Conservation (phyloP, 768 basidiomycete species). For the Cyclocybe cylindracea region DNA sequence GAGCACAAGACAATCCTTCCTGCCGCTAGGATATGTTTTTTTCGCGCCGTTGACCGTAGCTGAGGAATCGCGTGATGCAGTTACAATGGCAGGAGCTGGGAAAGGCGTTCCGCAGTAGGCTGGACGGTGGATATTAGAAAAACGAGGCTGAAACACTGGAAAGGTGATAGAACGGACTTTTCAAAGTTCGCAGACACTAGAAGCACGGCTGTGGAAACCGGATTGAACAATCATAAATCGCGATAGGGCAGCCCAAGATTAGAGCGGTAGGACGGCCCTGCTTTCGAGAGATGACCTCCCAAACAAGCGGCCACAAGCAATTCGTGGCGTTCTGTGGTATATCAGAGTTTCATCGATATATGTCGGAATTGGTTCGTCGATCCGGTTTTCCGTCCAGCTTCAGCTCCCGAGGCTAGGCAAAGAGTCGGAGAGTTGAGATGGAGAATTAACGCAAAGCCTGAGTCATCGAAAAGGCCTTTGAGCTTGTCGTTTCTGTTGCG, state of each 20-base stretch:
- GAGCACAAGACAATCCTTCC: constrained; percentile 4
- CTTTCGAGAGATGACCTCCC: neutral
- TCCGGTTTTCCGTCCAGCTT: constrained; percentile 12
- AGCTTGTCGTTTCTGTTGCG: too few species aligned
- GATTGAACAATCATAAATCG: constrained; percentile 9
- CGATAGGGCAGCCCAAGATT: neutral
- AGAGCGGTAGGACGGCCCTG: too few species aligned
- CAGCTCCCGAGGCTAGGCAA: neutral
- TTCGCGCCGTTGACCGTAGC: neutral
- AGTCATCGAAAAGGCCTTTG: neutral
- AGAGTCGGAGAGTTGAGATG: neutral
- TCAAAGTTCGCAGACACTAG: constrained; percentile 8
- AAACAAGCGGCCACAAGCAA: constrained; percentile 3
- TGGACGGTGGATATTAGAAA: constrained; percentile 2
- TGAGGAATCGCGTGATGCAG: neutral
- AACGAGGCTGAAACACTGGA: constrained; percentile 11
- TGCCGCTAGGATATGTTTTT: constrained; percentile 16
- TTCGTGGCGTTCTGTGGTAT: neutral
- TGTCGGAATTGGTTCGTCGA: constrained; percentile 8
- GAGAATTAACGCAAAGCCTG: neutral
- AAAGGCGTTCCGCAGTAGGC: constrained; percentile 6
- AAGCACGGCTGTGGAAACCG: constrained; percentile 1
- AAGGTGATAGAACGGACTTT: constrained; percentile 13
- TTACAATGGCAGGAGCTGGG: constrained; percentile 7
- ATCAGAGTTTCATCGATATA: neutral